Conservation (phyloP, 2,329 filamentous ascomycete genomes). For the Chaetomiaceae sp. region DNA sequence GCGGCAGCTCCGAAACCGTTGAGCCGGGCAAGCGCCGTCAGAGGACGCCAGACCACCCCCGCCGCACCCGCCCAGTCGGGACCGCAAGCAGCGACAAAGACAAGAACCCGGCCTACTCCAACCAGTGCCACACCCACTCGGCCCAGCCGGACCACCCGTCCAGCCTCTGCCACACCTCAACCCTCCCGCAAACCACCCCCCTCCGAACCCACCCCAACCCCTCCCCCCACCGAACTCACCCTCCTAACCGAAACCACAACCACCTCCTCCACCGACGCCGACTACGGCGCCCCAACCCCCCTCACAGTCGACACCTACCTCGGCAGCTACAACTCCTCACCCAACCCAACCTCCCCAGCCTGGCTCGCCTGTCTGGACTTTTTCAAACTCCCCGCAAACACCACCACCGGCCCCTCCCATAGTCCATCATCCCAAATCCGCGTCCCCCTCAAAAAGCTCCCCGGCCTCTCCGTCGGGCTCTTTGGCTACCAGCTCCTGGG, state of each 20-base stretch:
- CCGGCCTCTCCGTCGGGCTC: slow-evolving; percentile 20
- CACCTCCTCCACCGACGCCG: slow-evolving; percentile 13
- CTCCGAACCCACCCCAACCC: background rate
- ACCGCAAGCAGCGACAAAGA: background rate
- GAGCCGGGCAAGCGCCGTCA: background rate
- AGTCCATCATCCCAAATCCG: too few relatives aligned
- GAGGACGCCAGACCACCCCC: background rate
- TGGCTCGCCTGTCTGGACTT: slow-evolving; percentile 19
- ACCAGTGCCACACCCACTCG: too few relatives aligned
- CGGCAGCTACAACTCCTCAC: slow-evolving; percentile 17
- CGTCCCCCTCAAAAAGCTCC: slow-evolving; percentile 21
- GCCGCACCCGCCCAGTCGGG: too few relatives aligned
- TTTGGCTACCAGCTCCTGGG: slow-evolving; percentile 26
- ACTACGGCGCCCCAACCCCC: slow-evolving; percentile 19
- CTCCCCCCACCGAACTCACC: background rate
- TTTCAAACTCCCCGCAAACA: slow-evolving; percentile 14
- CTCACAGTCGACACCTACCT: slow-evolving; percentile 18
- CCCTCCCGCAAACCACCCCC: background rate
- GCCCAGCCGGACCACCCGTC: too few relatives aligned
- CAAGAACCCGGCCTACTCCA: too few relatives aligned
- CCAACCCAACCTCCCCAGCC: background rate
- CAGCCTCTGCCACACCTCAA: too few relatives aligned
- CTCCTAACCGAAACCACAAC: slow-evolving; percentile 8
- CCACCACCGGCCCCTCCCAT: too few relatives aligned
- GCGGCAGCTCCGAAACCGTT: too few relatives aligned